Base-by-base conservation (phyloP, 1,284 basidiomycete genomes). In the Kwoniella shivajii region DNA sequence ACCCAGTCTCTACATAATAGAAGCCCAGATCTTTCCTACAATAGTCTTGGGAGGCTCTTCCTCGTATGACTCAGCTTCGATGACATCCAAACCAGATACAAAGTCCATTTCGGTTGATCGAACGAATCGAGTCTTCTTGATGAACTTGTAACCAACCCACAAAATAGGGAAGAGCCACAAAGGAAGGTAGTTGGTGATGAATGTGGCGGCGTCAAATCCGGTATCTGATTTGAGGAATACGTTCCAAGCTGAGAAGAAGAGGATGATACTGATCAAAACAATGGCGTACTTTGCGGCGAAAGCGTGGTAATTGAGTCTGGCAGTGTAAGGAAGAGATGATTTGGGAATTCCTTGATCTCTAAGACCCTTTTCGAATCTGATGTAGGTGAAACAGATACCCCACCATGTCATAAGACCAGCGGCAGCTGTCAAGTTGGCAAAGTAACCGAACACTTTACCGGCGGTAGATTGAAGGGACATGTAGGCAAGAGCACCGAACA, bases 311-410 rank as follows among this genome's bases (percentile, higher is more conserved):
- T 65, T 66, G 22, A 68, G 54, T 33, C 7, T 30, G 29, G 60
- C 31, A n/a, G 50, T 69, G 74, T 83, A 92, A 0, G 91, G 91
- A 9, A 95, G 81, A 2, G 77, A 80, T 6, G 61, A 77, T 48
- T 90, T 69, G 52, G 66, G 41, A 49, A 73, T 68, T 24, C 88
- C 88, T 70, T 94, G 92, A 1, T 78, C 85, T 69, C 86, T 86
- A 72, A 88, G 72, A 38, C 90, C 92, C 6, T 80, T 72, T 71
- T 89, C 81, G 81, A 94, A 94, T 36, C 88, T 85, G 55, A 90
- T 75, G 75, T 92, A 92, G 6, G 87, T 89, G 50, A 91, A 64
- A 36, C 81, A 82, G 69, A 94, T 94, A 60, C 86, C 88, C 68
- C 88, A 86, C 92, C 92, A 95, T 11, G 88, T 67, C 50, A 72